These are phyloP conservation scores for Xerocomellus amylosporus DNA, from an alignment of 768 basidiomycete genomes.

Conservation along the genomic window DNA sequence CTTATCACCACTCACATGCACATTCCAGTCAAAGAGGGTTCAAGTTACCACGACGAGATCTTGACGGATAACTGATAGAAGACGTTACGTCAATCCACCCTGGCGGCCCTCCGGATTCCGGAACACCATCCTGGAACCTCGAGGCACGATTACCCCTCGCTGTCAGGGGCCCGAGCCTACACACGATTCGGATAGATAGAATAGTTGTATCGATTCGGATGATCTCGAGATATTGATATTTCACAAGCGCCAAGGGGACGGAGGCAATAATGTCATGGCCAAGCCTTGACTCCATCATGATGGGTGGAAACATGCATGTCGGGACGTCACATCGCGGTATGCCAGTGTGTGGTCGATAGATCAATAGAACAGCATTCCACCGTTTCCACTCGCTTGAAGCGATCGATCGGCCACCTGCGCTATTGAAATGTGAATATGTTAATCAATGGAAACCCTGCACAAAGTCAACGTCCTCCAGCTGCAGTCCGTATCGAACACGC, in stretches of 20 bases:
- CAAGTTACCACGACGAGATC: neutral
- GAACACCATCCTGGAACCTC: slow-evolving; percentile 12
- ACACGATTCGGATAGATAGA: neutral
- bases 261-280: too few relatives aligned
- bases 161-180: slow-evolving; percentile 7
- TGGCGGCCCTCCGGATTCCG: neutral
- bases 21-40: neutral
- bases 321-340: too few relatives aligned
- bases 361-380: neutral
- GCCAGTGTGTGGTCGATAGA: neutral
- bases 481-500: neutral
- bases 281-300: too few relatives aligned
- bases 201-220: neutral
- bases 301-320: neutral
- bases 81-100: slow-evolving; percentile 12
- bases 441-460: neutral
- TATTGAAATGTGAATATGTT: neutral
- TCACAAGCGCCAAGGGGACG: too few relatives aligned
- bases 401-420: slow-evolving; percentile 1
- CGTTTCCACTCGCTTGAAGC: neutral
- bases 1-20: slow-evolving; percentile 10
- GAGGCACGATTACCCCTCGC: slow-evolving; percentile 11
- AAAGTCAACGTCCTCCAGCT: neutral
- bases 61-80: slow-evolving; percentile 5
- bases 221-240: slow-evolving; percentile 1